phyloP scores from a whole-genome alignment of 495 filamentous ascomycete genomes.

The Hyaloscypha finlandica region DNA sequence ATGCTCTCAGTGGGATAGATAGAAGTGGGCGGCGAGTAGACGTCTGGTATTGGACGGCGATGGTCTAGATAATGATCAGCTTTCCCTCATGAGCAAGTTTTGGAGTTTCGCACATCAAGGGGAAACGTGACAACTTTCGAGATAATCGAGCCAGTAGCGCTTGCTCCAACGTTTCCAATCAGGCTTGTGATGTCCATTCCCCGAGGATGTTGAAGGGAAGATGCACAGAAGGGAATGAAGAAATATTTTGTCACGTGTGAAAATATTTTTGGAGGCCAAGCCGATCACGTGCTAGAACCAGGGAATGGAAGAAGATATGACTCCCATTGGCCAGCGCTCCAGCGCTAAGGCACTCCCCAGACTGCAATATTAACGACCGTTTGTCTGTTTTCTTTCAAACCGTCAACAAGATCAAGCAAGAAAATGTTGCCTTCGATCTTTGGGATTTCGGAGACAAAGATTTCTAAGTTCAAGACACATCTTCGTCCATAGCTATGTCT shows the following conservation, averaged over 20 bases:
- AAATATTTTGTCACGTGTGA: neutral
- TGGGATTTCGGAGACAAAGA: too few species aligned
- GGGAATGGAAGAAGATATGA: too few species aligned
- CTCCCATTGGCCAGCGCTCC: too few species aligned
- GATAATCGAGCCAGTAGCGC: constrained; percentile 21
- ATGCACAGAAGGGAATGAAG: neutral
- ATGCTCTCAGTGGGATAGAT: constrained; percentile 17
- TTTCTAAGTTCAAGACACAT: too few species aligned
- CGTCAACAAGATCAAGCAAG: too few species aligned
- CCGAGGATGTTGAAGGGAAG: constrained; percentile 5
- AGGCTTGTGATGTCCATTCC: constrained; percentile 25
- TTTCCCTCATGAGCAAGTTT: neutral
- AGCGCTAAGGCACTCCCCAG: too few species aligned
- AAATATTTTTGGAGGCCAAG: neutral
- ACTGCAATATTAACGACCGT: too few species aligned
- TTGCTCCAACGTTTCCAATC: constrained; percentile 25
- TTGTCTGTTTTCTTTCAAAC: too few species aligned
- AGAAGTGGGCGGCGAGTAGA: constrained; percentile 18
- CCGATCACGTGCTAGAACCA: too few species aligned
- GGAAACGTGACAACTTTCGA: constrained; percentile 18
- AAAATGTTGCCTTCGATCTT: too few species aligned
- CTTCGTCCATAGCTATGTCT: too few species aligned
- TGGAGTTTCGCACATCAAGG: neutral
- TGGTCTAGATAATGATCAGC: constrained; percentile 5
- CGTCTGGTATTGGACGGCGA: constrained; percentile 21